Evolutionary conservation across 2,329 filamentous ascomycete species (phyloP), one percentile per base, ranked within the genome.

Genomic region (Fusarium brevicatenulatum): DNA sequence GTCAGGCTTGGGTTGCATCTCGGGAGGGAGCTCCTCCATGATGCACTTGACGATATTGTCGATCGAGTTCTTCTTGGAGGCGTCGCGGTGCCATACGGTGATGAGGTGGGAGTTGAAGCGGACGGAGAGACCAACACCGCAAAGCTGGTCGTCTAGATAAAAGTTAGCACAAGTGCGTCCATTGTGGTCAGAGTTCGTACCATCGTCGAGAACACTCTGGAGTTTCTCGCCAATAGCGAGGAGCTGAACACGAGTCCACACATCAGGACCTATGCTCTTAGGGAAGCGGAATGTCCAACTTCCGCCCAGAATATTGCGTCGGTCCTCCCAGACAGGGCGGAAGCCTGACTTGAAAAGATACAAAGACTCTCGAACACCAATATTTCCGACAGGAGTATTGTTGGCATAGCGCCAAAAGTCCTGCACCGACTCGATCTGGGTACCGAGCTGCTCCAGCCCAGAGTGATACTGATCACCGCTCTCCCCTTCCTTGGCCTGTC

Each of bases 271-370:
- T 42, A 89, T 87, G 70, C 86, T 87, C 85, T 97, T 97, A 72
- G 92, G 91, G 49, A 98, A 92, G 56, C 95, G 91, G 83, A 98
- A 97, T 28, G 94, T 97, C 94, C 94, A 98, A 80, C 93, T 92
- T 55, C 95, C 95, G 58, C 95, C 95, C 70, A 91, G 88, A 67
- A 92, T 86, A 83, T 98, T 98, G 77, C 96, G 91, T 44, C 93
- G 90, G 80, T 98, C 95, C 83, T 95, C 93, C 92, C 92, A 95
- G 75, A 94, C 85, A 63, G 93, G 93, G 71, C 88, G 89, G 82
- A 94, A 93, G 40, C 92, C 92, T 70, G 90, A 86, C 82, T 94
- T 94, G 86, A 95, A 95, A 73, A 95, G 87, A 80, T 95, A 93
- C 73, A 95, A 88, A 50, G 90, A 92, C 83, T 95, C 92, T 78